A percentile compares a stretch with the other conserved stretches of the same genome.
phyloP scores from a whole-genome alignment of 2,329 filamentous ascomycete genomes.

The Ceratocystis alfenasii region DNA sequence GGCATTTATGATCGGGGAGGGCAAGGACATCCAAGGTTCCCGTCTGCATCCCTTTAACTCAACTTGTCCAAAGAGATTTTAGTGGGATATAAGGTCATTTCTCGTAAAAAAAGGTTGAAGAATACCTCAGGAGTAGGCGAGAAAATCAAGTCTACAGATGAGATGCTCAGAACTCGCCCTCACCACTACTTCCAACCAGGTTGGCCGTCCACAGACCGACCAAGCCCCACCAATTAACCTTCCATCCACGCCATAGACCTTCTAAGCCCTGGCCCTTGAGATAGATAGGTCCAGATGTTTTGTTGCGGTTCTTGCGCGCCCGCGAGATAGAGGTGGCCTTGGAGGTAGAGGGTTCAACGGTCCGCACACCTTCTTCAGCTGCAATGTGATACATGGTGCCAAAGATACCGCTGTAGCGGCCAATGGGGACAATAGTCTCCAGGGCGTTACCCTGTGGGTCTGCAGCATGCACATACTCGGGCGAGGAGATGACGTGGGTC shows the following conservation, averaged over 20 bases:
- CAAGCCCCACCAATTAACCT: constrained; percentile 65
- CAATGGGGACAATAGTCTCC: constrained; percentile 67
- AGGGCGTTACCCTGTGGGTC: constrained; percentile 35
- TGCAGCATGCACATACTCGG: constrained; percentile 40
- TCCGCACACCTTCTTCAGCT: constrained; percentile 62
- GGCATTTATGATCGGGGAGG: background rate
- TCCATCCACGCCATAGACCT: constrained; percentile 62
- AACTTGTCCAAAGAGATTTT: background rate
- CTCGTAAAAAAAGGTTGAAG: background rate
- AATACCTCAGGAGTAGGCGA: background rate
- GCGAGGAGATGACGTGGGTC: constrained; percentile 54
- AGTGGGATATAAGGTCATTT: background rate
- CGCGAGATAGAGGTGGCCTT: constrained; percentile 15
- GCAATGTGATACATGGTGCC: constrained; percentile 84
- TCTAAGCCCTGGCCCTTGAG: constrained; percentile 54
- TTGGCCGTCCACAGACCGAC: constrained; percentile 62
- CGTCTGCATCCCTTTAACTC: background rate
- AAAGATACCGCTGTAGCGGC: constrained; percentile 73
- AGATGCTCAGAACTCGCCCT: constrained; percentile 43
- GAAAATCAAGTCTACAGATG: background rate
- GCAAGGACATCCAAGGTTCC: background rate
- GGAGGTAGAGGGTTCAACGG: constrained; percentile 29
- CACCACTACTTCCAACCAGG: constrained; percentile 48
- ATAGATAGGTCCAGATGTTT: constrained; percentile 34
- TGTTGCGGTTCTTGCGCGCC: constrained; percentile 17